Evolutionary conservation across 345 rosid genomes (phyloP), one percentile per base, ranked within the genome.

Genomic region (Pistacia integerrima): DNA sequence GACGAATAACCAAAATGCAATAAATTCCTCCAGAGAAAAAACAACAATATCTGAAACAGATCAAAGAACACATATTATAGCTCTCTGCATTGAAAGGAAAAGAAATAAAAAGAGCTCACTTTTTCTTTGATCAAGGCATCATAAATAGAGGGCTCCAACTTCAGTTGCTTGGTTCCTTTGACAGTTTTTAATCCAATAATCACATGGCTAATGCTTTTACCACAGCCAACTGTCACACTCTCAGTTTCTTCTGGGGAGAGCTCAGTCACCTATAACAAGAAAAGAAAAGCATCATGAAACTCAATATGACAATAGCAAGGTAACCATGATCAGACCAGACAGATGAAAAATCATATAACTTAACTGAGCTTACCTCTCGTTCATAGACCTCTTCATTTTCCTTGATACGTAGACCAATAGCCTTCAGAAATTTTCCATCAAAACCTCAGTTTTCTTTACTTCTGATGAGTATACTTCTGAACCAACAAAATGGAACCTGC

Each of bases 161-260:
- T 94, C 77, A 96, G 84, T 69, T 90, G 97, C 87, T 96, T 96
- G 64, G 98, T 91, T 83, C 99, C 99, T 88, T 93, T 96, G 84
- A 96, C 94, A 69, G 99, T 89, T 87, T 96, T 94, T 67, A 96
- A 86, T 44, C 97, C 97, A 86, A 93, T 92, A 75, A 93, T 84
- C 64, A 96, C 98, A 82, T 94, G 97, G 78, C 97, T 92, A 67
- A 96, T 96, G 87, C 99, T 96, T 88, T 96, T 93, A 74, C 99
- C 97, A 82, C 92, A 96, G 58, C 99, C 99, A 69, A 98, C 99
- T 0, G 97, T 90, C 25, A 89, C 72, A 66, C 98, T 93, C 83
- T 96, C 98, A 36, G 97, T 85, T 88, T 94, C 99, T 86, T 93
- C 99, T n/a, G 99, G 99, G 35, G 99, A 89, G 70, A 96, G 93